Evolutionary conservation across 495 filamentous ascomycete genomes (phyloP).

Genomic region (Penicillium malachiteum): DNA sequence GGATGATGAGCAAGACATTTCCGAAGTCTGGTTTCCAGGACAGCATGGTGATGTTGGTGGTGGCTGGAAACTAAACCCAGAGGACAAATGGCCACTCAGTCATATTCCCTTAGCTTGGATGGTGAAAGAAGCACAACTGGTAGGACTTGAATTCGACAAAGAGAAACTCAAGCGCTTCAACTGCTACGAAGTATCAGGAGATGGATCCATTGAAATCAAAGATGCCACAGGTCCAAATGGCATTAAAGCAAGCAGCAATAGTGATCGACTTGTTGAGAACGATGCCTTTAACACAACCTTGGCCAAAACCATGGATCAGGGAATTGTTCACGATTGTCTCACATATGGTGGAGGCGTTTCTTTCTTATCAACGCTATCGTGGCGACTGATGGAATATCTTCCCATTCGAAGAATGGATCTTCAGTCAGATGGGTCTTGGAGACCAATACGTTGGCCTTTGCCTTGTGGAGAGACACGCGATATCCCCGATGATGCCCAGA

Average conservation of each 20-base stretch:
- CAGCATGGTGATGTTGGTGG: slow-evolving; percentile 78
- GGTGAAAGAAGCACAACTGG: slow-evolving; percentile 70
- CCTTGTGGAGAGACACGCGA: slow-evolving; percentile 73
- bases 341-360: slow-evolving; percentile 58
- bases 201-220: background rate
- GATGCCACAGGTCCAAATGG: background rate
- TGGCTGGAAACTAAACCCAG: slow-evolving; percentile 64
- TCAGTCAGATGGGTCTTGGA: slow-evolving; percentile 67
- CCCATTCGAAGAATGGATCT: slow-evolving; percentile 79
- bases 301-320: slow-evolving; percentile 26
- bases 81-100: slow-evolving; percentile 56
- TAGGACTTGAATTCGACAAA: slow-evolving; percentile 65
- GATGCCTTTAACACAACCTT: slow-evolving; percentile 11
- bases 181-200: slow-evolving; percentile 41
- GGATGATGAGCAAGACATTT: slow-evolving; percentile 64
- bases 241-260: background rate
- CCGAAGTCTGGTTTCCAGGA: slow-evolving; percentile 81
- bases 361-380: slow-evolving; percentile 54
- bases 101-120: slow-evolving; percentile 78
- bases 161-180: slow-evolving; percentile 63
- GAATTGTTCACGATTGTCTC: slow-evolving; percentile 70
- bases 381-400: slow-evolving; percentile 78
- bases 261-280: background rate
- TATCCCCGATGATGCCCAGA: slow-evolving; percentile 63
- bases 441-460: slow-evolving; percentile 70